A percentile compares a stretch with the other conserved stretches of the same genome.
Conservation (phyloP, 2,329 filamentous ascomycete genomes). For the Penicillium sp. region DNA sequence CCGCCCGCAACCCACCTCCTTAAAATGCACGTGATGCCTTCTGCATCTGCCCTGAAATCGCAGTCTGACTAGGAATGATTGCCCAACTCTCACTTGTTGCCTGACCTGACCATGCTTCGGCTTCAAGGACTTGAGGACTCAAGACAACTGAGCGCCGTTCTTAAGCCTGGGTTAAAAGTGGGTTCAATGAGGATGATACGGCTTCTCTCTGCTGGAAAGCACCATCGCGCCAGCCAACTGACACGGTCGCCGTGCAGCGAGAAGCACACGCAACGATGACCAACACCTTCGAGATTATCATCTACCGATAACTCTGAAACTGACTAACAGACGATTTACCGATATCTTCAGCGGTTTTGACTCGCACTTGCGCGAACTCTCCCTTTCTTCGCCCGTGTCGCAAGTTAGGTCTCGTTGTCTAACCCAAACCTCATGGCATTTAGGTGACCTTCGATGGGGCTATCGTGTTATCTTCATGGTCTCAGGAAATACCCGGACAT, state of each 20-base stretch:
- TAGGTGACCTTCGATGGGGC: not conserved
- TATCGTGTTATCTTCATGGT: not conserved
- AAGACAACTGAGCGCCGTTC: slow-evolving; percentile 49
- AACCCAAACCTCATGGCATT: not conserved
- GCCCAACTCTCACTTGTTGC: slow-evolving; percentile 23
- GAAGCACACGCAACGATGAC: slow-evolving; percentile 38
- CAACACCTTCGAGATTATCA: not conserved
- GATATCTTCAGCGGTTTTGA: not conserved
- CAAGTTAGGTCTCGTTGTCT: not conserved
- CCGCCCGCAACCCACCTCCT: not conserved
- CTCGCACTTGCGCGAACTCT: not conserved
- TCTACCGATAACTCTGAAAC: not conserved
- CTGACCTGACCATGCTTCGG: slow-evolving; percentile 34
- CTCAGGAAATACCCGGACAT: not conserved
- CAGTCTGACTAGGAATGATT: slow-evolving; percentile 22
- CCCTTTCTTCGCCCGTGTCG: not conserved
- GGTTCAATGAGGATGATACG: slow-evolving; percentile 43
- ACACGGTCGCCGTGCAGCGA: slow-evolving; percentile 41
- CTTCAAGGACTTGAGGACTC: slow-evolving; percentile 51
- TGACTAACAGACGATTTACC: not conserved
- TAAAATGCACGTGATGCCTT: slow-evolving; percentile 8
- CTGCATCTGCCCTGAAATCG: slow-evolving; percentile 8
- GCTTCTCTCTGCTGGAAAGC: slow-evolving; percentile 24
- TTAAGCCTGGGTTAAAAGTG: slow-evolving; percentile 55
- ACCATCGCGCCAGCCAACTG: slow-evolving; percentile 39